Conservation (phyloP, 805 yeast genomes). For the Myxozyma neglecta region DNA sequence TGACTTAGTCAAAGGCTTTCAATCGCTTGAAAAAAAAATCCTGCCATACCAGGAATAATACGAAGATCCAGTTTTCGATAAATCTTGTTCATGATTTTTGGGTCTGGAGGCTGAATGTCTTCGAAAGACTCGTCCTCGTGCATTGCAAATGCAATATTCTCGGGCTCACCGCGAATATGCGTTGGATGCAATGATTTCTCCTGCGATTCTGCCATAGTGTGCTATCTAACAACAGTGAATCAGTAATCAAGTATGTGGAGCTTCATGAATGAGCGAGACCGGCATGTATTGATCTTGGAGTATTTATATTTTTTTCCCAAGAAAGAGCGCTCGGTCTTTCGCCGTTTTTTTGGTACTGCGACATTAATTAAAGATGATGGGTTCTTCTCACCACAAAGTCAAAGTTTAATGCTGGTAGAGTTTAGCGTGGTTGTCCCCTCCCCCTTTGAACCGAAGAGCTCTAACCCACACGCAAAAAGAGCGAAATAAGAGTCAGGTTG, state of each 20-base stretch:
- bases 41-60: conserved; percentile 52
- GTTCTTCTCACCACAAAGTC: too few relatives aligned
- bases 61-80: conserved; percentile 58
- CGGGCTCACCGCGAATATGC: conserved; percentile 29
- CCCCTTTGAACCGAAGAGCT: too few relatives aligned
- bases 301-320: neutral
- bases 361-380: too few relatives aligned
- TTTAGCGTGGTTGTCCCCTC: too few relatives aligned
- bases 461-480: too few relatives aligned
- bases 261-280: too few relatives aligned
- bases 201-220: neutral
- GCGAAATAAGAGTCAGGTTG: too few relatives aligned
- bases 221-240: too few relatives aligned
- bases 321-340: too few relatives aligned
- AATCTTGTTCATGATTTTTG: conserved; percentile 14
- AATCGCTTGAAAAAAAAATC: neutral
- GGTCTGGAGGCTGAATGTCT: conserved; percentile 21
- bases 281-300: neutral
- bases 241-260: too few relatives aligned
- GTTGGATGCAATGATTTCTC: conserved; percentile 22
- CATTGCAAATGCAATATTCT: conserved; percentile 23
- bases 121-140: conserved; percentile 20
- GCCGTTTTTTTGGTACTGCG: too few relatives aligned
- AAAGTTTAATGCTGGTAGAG: too few relatives aligned
- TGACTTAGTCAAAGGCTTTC: neutral